Evolutionary conservation across 2,329 filamentous ascomycete genomes (phyloP), one percentile per base, ranked within the genome.

Genomic region (Alternaria gaisen): DNA sequence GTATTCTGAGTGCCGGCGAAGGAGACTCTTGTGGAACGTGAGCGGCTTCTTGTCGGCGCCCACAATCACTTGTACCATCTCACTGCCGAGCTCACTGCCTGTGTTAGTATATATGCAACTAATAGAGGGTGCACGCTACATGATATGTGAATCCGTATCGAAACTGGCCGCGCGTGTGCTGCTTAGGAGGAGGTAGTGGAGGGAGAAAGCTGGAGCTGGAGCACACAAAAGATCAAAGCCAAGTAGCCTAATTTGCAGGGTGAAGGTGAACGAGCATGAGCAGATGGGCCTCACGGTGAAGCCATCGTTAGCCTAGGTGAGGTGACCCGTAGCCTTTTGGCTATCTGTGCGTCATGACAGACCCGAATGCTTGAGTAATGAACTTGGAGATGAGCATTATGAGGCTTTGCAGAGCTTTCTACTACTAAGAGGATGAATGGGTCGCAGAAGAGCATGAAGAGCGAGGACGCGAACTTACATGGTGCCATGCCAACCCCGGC

Each of bases 401-500:
- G 0, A 30, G 28, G 28, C 28, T 11, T 1, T 30, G 28, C 28
- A 11, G 28, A 30, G 4, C 28, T 11, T 30, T 30, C 5, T 11
- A 30, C 28, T 30, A 2, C 11, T 5, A 36, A 16, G 32, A 14
- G 0, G 32, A 36, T 36, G 32, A n/a, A 38, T 4, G 11, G 16
- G 34, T 38, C 6, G 14, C 7, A 8, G n/a, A 10, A 40, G n/a
- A 20, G 36, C 8, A 40, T 40, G 8, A 11, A 16, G 36, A 40
- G 36, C n/a, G 41, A 36, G 20, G 36, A 60, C 52, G 51, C 56
- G 52, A 53, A 42, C 12, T 60, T 34, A 61, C 61, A 40, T 57
- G 46, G 56, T 20, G 16, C 20, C 9, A 12, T 14, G 16, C 42
- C 56, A 54, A 42, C 38, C 46, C 53, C 61, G 58, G 43, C 50